Base-by-base conservation (phyloP, 257 asterid genomes). In the Leptodermis oblonga region DNA sequence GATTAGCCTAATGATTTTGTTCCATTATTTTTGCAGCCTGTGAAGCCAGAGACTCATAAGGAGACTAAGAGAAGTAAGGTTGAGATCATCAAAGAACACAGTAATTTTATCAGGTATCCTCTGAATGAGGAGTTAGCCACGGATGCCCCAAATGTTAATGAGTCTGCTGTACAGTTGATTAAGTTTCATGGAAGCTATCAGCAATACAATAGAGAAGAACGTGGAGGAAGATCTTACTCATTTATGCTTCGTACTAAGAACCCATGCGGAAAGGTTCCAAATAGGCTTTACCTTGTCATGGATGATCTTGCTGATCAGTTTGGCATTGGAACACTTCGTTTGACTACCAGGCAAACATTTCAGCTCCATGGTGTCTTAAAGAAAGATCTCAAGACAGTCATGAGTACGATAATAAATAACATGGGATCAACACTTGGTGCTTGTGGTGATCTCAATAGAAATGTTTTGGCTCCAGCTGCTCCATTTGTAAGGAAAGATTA, bases 351-450 rank as follows among this genome's bases (percentile, higher is more conserved):
- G 76, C 99, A 93, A 67, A 90, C 99, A 22, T 93, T 93, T 80
- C 99, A 93, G 77, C 96, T 93, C 70, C 99, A 93, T 70, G 99
- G 99, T 46, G 96, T 93, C 36, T 8, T 93, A 80, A 93, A 93
- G 78, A 84, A 86, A 72, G 82, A 93, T 69, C 96, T 93, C n/a
- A 93, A 93, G 86, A 87, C 92, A 22, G 99, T 93, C 59, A 93
- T 93, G 99, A 85, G 96, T 76, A 56, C 90, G n/a, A 93, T 93
- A 68, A 88, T 93, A 63, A 74, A 72, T 62, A 80, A 74, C 79
- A 90, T 93, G 99, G 97, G 97, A 30, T 90, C 99, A 42, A 93
- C 99, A 18, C 95, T 93, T 39, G 99, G 99, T 30, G 99, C 97
- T 0, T 93, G 99, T 74, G 99, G 99, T 79, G 99, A 93, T 84